Evolutionary conservation across 306 rosid species (phyloP).

Genomic region (Rubus parviflorus): DNA sequence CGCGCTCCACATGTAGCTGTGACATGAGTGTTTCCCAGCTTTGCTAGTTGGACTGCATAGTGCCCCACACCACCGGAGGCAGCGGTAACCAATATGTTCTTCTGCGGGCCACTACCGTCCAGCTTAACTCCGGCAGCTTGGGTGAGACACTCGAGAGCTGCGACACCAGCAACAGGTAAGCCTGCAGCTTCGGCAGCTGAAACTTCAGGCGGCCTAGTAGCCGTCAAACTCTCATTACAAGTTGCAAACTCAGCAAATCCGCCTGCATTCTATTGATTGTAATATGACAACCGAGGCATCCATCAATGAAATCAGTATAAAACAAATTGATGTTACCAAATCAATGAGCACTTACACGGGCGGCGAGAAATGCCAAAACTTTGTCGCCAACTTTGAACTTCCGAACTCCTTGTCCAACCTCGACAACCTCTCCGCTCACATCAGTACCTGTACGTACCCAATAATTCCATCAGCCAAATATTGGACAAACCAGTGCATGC

Average conservation of each 20-base stretch:
- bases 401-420: constrained; percentile 53
- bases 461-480: too few relatives aligned
- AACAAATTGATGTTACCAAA: neutral
- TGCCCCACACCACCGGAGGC: constrained; percentile 88
- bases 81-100: constrained; percentile 69
- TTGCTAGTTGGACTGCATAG: constrained; percentile 77
- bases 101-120: constrained; percentile 37
- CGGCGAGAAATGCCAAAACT: constrained; percentile 46
- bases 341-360: constrained; percentile 31
- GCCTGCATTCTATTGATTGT: constrained; percentile 55
- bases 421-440: constrained; percentile 60
- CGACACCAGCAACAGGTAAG: constrained; percentile 61
- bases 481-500: too few relatives aligned
- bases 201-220: constrained; percentile 50
- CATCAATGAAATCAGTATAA: neutral
- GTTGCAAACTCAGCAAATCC: constrained; percentile 67
- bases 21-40: constrained; percentile 70
- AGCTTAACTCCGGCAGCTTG: constrained; percentile 54
- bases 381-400: constrained; percentile 63
- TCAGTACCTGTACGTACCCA: constrained; percentile 45
- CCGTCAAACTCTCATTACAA: constrained; percentile 42
- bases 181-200: constrained; percentile 60
- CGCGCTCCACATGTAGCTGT: constrained; percentile 77
- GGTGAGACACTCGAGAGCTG: constrained; percentile 66
- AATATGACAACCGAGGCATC: neutral